phyloP scores from a whole-genome alignment of 2,329 filamentous ascomycete genomes.

The Didymella lethalis region DNA sequence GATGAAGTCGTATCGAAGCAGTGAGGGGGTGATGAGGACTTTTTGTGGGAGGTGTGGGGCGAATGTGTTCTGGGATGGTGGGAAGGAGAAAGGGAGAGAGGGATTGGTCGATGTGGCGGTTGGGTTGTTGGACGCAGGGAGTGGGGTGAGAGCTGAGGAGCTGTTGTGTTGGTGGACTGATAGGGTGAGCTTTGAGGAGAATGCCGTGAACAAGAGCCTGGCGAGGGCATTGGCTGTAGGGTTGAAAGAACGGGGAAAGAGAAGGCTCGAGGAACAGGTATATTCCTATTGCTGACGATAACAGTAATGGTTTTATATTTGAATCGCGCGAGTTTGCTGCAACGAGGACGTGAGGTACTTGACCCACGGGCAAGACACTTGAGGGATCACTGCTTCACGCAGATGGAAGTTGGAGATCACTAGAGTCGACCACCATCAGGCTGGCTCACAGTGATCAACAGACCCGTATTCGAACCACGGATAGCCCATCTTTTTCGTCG shows the following conservation, averaged over 20 bases:
- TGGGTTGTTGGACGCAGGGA: neutral
- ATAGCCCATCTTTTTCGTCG: neutral
- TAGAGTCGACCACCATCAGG: neutral
- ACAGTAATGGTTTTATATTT: neutral
- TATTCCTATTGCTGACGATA: neutral
- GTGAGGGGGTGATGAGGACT: neutral
- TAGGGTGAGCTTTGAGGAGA: neutral
- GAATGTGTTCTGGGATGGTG: neutral
- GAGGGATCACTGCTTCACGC: neutral
- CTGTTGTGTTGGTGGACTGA: neutral
- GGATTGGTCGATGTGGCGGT: neutral
- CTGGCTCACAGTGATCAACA: neutral
- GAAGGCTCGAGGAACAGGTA: neutral
- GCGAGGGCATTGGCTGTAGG: neutral
- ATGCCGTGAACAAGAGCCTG: neutral
- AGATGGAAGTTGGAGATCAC: neutral
- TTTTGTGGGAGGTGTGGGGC: neutral
- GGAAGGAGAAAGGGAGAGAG: neutral
- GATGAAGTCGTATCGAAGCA: neutral
- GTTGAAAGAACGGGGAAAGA: neutral
- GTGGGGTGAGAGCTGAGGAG: neutral
- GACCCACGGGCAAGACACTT: neutral
- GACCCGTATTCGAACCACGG: neutral
- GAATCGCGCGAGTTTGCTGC: neutral
- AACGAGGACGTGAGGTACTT: neutral